A percentile compares a stretch with the other conserved stretches of the same genome.
These are phyloP conservation scores for Pyronema domesticum DNA, from an alignment of 495 filamentous ascomycete genomes.

Conservation along the genomic window DNA sequence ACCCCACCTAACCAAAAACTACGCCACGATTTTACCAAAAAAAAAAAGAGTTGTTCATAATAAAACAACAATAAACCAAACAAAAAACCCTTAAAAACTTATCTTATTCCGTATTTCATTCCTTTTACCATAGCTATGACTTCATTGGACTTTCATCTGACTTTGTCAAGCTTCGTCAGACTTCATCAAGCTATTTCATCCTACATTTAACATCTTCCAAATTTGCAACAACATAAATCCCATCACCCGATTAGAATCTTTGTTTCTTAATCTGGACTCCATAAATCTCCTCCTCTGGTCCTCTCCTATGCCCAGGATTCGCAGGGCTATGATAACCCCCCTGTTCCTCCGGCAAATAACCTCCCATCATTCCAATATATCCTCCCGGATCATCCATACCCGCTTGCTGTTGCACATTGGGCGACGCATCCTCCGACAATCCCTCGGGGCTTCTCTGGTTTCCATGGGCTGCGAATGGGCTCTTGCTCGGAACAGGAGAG, in stretches of 20 bases:
- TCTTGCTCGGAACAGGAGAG: neutral
- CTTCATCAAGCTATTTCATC: too few species aligned
- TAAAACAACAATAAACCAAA: too few species aligned
- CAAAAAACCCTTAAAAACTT: too few species aligned
- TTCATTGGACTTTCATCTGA: too few species aligned
- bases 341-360: neutral
- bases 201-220: too few species aligned
- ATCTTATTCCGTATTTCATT: too few species aligned
- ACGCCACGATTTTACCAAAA: too few species aligned
- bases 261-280: slow-evolving; percentile 4
- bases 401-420: neutral
- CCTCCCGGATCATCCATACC: slow-evolving; percentile 4
- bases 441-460: neutral
- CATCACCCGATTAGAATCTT: neutral
- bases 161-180: too few species aligned
- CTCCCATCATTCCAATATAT: slow-evolving; percentile 6
- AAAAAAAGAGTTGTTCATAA: too few species aligned
- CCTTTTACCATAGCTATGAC: too few species aligned
- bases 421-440: neutral
- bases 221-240: neutral
- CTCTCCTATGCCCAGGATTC: slow-evolving; percentile 1
- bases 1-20: too few species aligned
- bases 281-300: slow-evolving; percentile 5
- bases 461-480: neutral
- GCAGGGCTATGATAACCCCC: neutral